Base-by-base conservation (phyloP, 2,329 filamentous ascomycete genomes). In the Claviceps quebecensis region DNA sequence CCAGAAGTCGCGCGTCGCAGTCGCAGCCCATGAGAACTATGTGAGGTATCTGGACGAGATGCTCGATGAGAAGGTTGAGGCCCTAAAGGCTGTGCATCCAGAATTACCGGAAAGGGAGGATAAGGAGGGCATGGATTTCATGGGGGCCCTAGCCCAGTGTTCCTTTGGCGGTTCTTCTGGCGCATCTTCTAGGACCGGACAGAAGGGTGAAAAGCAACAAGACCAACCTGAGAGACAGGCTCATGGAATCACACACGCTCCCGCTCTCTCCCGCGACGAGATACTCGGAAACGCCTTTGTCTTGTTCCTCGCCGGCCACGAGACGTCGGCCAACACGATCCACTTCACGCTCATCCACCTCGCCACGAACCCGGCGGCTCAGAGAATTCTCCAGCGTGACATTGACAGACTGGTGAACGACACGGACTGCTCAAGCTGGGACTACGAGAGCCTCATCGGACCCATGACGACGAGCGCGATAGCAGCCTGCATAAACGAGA, bases 401-500 rank as follows among this genome's bases (percentile, higher is more conserved):
- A 67, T 93, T 26, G 81, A 88, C 61, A 67, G 69, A 14, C 76
- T 86, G 9, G 71, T 90, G 29, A 77, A 77, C 22, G 70, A 74
- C 38, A 66, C 70, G 16, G 75, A 83, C 22, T 74, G 80, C 4
- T 65, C 67, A 0, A 72, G 76, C 7, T 91, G 86, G 87, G 74
- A 80, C 58, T 91, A 87, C 62, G 85, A 90, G 45, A 66, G 70
- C 11, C 71, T 78, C 57, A 73, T 90, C 55, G 80, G 78, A 44
- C 70, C 75, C 8, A 73, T 93, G 53, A 77, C 87, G 57, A 78
- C 75, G 11, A 80, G 81, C 54, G 83, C 87, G 73, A 69, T 83
- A 9, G 87, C 83, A 17, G 86, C 87, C 4, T 77, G 84, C 58
- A 77, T 91, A 74, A 86, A 88, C 61, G 87, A 93, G 69, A 81